Conservation (phyloP, 2,329 filamentous ascomycete species). For the Colletotrichum agaves region DNA sequence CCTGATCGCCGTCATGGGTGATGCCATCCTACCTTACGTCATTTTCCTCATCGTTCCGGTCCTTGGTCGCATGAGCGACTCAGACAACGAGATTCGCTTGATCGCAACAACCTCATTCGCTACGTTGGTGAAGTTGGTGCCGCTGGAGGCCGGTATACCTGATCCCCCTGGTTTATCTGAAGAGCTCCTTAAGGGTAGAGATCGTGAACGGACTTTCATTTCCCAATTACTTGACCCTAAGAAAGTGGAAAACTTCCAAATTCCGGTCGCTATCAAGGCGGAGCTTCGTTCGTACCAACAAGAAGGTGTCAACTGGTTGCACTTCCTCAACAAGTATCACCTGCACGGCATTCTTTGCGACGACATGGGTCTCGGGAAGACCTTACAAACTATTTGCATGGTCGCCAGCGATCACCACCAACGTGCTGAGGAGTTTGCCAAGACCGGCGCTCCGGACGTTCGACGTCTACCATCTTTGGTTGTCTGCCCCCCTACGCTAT, state of each 20-base stretch:
- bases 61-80: constrained; percentile 97
- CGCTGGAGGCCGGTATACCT: constrained; percentile 95
- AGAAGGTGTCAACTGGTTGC: constrained; percentile 98
- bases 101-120: constrained; percentile 97
- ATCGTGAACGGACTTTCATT: constrained; percentile 96
- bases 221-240: constrained; percentile 95
- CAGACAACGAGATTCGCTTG: constrained; percentile 92
- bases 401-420: constrained; percentile 97
- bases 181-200: constrained; percentile 87
- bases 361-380: constrained; percentile 99
- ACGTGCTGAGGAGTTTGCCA: constrained; percentile 88
- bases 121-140: constrained; percentile 95
- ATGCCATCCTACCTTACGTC: constrained; percentile 94
- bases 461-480: constrained; percentile 90
- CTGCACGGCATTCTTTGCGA: constrained; percentile 98
- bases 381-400: constrained; percentile 95
- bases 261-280: constrained; percentile 97
- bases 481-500: constrained; percentile 94
- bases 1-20: constrained; percentile 97
- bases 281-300: constrained; percentile 97
- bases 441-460: constrained; percentile 81
- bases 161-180: constrained; percentile 94
- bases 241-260: constrained; percentile 93
- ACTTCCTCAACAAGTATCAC: constrained; percentile 98
- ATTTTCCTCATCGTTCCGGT: constrained; percentile 99